Base-by-base conservation (phyloP, 805 yeast genomes). In the Wickerhamomyces hampshirensis region DNA sequence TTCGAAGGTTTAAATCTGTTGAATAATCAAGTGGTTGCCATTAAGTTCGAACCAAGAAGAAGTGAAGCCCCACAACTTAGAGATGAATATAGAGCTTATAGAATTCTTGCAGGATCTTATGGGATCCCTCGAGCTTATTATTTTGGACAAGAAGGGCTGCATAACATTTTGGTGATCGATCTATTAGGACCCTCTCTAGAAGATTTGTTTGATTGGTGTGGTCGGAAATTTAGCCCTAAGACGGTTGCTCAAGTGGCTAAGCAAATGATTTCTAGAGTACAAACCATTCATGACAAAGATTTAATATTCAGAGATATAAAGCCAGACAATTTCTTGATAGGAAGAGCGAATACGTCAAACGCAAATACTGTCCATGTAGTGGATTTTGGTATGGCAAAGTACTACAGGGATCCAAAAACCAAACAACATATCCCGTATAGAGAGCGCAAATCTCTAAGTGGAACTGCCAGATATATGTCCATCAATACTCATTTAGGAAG, bases 361-460 rank as follows among this genome's bases (percentile, higher is more conserved):
- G 80, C 76, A 40, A 83, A 84, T 56, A 60, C 73, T 33, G 80
- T 84, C 28, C 84, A 80, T 48, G 62, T 84, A 54, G 86, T 84
- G 37, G 94, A 84, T 61, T 84, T 80, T 52, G 94, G 94, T 42
- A 84, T 84, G 94, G 89, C 89, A 13, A 84, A 84, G 55, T 89
- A 84, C 54, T 84, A 77, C 56, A 66, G 93, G 51, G 89, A 84
- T 52, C 89, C 91, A 23, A 70, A 77, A 49, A 78, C 91, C 1
- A 81, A 81, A 51, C 83, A 75, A 46, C 94, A 84, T 60, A 84
- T 84, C 39, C 93, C 93, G 9, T 84, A 84, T 58, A 70, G 89
- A 48, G 94, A 84, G 58, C 69, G 80, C 50, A 84, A 84, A 56
- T 80, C 91, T 3, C 65, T 84, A 51, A 77, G 86, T 59, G 94